Conservation (phyloP, 768 basidiomycete species). For the Phanerochaete carnosa region DNA sequence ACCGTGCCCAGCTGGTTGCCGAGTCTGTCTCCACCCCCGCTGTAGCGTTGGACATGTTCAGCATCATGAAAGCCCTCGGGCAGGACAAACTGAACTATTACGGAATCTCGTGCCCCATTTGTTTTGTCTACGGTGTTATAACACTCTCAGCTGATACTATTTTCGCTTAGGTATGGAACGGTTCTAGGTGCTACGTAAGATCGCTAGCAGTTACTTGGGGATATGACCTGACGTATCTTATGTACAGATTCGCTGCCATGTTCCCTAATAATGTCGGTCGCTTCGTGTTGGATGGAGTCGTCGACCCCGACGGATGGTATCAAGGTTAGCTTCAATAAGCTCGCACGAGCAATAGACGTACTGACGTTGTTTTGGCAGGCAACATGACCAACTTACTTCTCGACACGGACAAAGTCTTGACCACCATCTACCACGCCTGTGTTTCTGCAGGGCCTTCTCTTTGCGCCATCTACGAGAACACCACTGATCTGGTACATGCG, state of each 20-base stretch:
- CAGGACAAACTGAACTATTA: conserved; percentile 15
- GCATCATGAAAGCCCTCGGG: conserved; percentile 14
- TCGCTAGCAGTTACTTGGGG: not conserved
- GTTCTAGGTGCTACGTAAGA: conserved; percentile 3
- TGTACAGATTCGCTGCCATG: conserved; percentile 6
- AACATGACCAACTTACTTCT: conserved; percentile 8
- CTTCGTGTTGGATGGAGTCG: conserved; percentile 27
- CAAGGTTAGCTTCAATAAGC: not conserved
- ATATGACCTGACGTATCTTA: not conserved
- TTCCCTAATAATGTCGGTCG: conserved; percentile 22
- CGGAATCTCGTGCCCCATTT: conserved; percentile 1
- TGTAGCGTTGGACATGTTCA: conserved; percentile 18
- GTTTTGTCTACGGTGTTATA: not conserved
- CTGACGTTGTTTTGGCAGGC: not conserved
- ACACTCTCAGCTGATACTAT: not conserved
- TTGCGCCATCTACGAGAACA: conserved; percentile 24
- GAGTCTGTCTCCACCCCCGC: conserved; percentile 8
- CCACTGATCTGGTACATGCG: conserved; percentile 13
- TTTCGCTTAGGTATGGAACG: not conserved
- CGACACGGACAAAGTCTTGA: conserved; percentile 15
- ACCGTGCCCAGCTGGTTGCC: not conserved
- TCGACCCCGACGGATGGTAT: conserved; percentile 18
- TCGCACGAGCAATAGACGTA: not conserved
- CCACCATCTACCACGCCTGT: conserved; percentile 18
- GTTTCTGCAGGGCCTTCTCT: conserved; percentile 19